Percentiles rank a stretch among this genome's conserved stretches.
phyloP scores from a whole-genome alignment of 2,329 filamentous ascomycete species.

The Rhinocladiella similis region DNA sequence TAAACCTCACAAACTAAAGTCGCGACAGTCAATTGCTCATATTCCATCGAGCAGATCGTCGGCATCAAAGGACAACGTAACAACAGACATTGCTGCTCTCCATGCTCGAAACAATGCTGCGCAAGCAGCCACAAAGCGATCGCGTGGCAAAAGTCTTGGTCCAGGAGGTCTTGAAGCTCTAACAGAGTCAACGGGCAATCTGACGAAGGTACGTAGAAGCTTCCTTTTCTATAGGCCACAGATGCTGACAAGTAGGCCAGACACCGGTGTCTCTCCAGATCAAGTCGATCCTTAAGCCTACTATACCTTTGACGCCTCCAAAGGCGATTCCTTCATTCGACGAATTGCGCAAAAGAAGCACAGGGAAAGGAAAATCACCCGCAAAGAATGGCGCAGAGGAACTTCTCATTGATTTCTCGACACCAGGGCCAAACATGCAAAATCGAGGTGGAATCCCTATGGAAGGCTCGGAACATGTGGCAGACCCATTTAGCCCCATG shows the following conservation, averaged over 20 bases:
- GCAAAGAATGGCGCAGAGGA: conserved; percentile 27
- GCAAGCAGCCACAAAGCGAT: conserved; percentile 60
- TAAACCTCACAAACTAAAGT: conserved; percentile 29
- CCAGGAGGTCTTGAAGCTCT: conserved; percentile 85
- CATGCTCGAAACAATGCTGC: conserved; percentile 29
- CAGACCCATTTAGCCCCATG: conserved; percentile 31
- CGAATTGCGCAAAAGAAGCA: conserved; percentile 47
- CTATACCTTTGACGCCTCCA: conserved; percentile 65
- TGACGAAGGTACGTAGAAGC: conserved; percentile 66
- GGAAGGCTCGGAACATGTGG: conserved; percentile 53
- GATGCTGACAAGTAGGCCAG: conserved; percentile 33
- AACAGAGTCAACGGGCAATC: conserved; percentile 72
- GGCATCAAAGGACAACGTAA: conserved; percentile 72
- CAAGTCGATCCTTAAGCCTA: conserved; percentile 79
- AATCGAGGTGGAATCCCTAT: conserved; percentile 42
- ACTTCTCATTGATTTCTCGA: conserved; percentile 45
- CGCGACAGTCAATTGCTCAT: conserved; percentile 73
- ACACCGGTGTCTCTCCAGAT: conserved; percentile 44
- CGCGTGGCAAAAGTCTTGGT: conserved; percentile 92
- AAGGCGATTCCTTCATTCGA: conserved; percentile 64
- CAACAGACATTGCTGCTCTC: conserved; percentile 60
- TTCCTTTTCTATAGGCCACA: conserved; percentile 2
- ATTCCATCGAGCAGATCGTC: conserved; percentile 51
- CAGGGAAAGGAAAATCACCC: conserved; percentile 35
- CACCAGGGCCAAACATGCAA: conserved; percentile 36